Evolutionary conservation across 2,329 filamentous ascomycete genomes (phyloP), one percentile per base, ranked within the genome.

Genomic region (Colletotrichum gigasporum): DNA sequence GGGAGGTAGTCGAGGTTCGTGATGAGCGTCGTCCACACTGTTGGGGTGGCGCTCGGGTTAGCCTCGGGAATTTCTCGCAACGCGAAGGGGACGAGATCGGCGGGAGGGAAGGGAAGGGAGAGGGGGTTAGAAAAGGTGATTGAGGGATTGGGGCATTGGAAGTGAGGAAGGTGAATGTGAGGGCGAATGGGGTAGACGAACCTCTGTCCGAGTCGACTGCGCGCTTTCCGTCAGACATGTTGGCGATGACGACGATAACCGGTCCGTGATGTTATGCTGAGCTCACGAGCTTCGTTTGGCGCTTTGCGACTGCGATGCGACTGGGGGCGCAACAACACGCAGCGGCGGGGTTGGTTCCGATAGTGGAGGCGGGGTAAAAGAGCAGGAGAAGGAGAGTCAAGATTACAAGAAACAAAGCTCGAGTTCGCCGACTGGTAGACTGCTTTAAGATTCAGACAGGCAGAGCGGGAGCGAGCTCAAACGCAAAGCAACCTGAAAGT

Each of bases 11-110:
- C 84, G 50, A 87, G 88, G 79, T 96, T 96, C 64, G 93, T 97
- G 74, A 97, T 94, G 69, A 97, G 85, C 10, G 90, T 92, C 26
- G 92, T 93, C 93, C 93, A 97, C 74, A 96, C 93, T 92, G 42
- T 37, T 11, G 35, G 5, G 6, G n/a, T n/a, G n/a, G n/a, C 6
- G 34, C 5, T 7, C 16, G 45, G 24, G 32, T 57, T 16, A 26
- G 45, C 10, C n/a, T 16, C 26, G 41, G 11, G 26, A 41, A 22
- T 44, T 55, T n/a, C 20, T 30, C 22, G n/a, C 34, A 9, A 24
- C 10, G 30, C 32, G 16, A 18, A n/a, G 22, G 52, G 35, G 24
- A 39, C 26, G 35, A 45, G 53, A 10, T 28, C 16, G 37, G 37
- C 47, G 28, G 32, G 53, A 16, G 18, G 47, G 44, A n/a, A 26